Base-by-base conservation (phyloP, 2,329 filamentous ascomycete genomes). In the Calonectria pauciramosa region DNA sequence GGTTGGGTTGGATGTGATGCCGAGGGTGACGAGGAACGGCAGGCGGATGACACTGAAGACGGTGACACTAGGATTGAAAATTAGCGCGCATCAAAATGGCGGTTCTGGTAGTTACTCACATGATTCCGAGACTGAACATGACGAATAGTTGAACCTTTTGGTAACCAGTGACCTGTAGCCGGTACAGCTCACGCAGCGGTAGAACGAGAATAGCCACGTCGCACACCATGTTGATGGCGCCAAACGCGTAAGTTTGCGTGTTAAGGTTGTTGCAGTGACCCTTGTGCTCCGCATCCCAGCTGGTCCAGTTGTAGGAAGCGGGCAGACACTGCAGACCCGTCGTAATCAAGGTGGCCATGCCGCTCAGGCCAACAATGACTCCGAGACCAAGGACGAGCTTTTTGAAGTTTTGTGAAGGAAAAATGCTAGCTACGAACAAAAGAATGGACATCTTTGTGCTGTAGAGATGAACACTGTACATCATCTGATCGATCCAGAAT, bases 401-500 rank as follows among this genome's bases (percentile, higher is more conserved):
- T 30, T 63, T 63, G 56, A 63, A 63, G 20, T 26, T 26, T 18
- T 26, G 34, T 6, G 56, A 63, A 11, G 75, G 71, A 2, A 78
- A 78, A 23, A 78, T 78, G 0, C 73, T 30, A 0, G 64, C 52
- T 1, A 78, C 73, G 20, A 78, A 78, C 36, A 74, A 77, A 2
- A 78, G 75, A 5, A 78, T 76, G 0, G 77, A 78, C 16, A 78
- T 54, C 59, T 78, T 78, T 1, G 77, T 78, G 32, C 73, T 79
- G 70, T 78, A 78, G 20, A 78, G 68, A 5, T 79, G 77, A 20
- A 79, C 38, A 28, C 77, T 79, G 41, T 78, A 78, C 73, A 78
- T 67, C 23, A 78, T 78, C 52, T 79, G 77, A 32, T 78, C 77
- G 8, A 78, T 75, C 77, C 77, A 78, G 64, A 78, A 78, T 4